Evolutionary conservation across 345 rosid genomes (phyloP).

Genomic region (Nephelium lappaceum): DNA sequence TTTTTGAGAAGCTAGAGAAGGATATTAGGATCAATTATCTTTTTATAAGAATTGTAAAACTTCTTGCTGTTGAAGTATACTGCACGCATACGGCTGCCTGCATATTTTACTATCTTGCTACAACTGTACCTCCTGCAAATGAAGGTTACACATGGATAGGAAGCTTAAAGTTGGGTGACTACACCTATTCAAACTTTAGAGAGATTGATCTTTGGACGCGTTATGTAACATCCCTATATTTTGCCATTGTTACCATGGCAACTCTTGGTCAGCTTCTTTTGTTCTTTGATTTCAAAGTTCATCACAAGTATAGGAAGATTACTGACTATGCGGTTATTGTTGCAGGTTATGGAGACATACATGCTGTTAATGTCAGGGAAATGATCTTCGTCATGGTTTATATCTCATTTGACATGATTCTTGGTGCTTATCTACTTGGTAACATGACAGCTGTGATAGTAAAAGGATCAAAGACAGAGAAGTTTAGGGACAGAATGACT

Average conservation of each 20-base stretch:
- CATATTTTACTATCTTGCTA: slow-evolving; percentile 89
- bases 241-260: slow-evolving; percentile 88
- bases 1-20: slow-evolving; percentile 81
- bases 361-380: slow-evolving; percentile 82
- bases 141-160: slow-evolving; percentile 95
- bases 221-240: slow-evolving; percentile 73
- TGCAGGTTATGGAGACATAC: slow-evolving; percentile 89
- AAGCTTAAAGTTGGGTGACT: slow-evolving; percentile 81
- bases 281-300: background rate
- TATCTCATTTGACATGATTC: slow-evolving; percentile 88
- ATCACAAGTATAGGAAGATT: background rate
- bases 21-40: slow-evolving; percentile 81
- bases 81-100: slow-evolving; percentile 96
- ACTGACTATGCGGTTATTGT: background rate
- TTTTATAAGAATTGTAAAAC: slow-evolving; percentile 77
- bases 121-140: slow-evolving; percentile 67
- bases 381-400: slow-evolving; percentile 84
- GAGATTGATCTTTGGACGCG: slow-evolving; percentile 78
- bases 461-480: slow-evolving; percentile 87
- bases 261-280: slow-evolving; percentile 61
- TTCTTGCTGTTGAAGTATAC: slow-evolving; percentile 77
- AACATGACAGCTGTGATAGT: slow-evolving; percentile 93
- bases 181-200: slow-evolving; percentile 59
- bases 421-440: slow-evolving; percentile 86
- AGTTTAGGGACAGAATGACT: slow-evolving; percentile 73